phyloP scores from a whole-genome alignment of 495 filamentous ascomycete species.

The Neurospora sp. region DNA sequence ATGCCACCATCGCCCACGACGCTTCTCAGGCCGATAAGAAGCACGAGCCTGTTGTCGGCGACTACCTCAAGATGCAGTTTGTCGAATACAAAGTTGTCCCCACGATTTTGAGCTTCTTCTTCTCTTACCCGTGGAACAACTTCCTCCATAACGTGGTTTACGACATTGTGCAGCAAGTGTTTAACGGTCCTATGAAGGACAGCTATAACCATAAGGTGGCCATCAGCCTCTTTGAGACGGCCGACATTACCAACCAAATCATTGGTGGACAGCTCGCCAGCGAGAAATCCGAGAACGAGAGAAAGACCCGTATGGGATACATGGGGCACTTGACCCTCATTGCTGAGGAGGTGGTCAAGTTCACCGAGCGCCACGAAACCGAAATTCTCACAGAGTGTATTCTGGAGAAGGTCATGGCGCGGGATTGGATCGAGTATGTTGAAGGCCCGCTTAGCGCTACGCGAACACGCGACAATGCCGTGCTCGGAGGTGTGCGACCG shows the following conservation, averaged over 20 bases:
- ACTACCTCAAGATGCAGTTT: slow-evolving; percentile 94
- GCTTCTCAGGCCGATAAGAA: slow-evolving; percentile 2
- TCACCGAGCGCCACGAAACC: slow-evolving; percentile 85
- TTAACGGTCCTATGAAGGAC: slow-evolving; percentile 96
- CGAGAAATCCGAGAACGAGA: slow-evolving; percentile 69
- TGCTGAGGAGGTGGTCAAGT: slow-evolving; percentile 97
- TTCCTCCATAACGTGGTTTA: slow-evolving; percentile 99
- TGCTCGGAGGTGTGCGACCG: slow-evolving; percentile 91
- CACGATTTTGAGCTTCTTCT: slow-evolving; percentile 96
- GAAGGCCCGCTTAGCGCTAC: slow-evolving; percentile 91
- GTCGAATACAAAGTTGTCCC: slow-evolving; percentile 91
- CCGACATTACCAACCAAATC: slow-evolving; percentile 82
- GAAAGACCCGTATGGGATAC: slow-evolving; percentile 88
- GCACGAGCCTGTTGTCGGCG: slow-evolving; percentile 79
- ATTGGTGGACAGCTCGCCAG: slow-evolving; percentile 80
- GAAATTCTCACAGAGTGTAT: slow-evolving; percentile 78
- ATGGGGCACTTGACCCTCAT: slow-evolving; percentile 98
- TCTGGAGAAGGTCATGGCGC: slow-evolving; percentile 76
- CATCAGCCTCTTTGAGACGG: slow-evolving; percentile 83
- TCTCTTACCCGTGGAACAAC: slow-evolving; percentile 98
- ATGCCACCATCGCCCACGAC: slow-evolving; percentile 5
- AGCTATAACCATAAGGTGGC: slow-evolving; percentile 90
- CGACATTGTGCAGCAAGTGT: slow-evolving; percentile 97
- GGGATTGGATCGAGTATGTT: slow-evolving; percentile 90
- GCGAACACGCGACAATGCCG: slow-evolving; percentile 91